phyloP scores from a whole-genome alignment of 148 eudicot species.

The Vaccinium darrowii region DNA sequence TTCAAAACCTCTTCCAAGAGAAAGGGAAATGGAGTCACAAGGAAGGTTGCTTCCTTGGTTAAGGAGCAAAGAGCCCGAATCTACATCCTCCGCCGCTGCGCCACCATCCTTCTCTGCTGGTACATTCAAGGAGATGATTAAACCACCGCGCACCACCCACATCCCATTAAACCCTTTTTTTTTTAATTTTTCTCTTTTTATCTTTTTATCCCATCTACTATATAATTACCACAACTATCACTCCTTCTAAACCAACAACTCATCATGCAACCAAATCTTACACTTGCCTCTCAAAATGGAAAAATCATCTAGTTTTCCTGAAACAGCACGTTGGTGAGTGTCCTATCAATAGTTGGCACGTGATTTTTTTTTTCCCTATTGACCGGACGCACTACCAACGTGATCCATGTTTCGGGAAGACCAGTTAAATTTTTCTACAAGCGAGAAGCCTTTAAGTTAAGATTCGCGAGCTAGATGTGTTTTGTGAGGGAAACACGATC shows the following conservation, averaged over 20 bases:
- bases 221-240: not conserved
- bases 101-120: constrained; percentile 88
- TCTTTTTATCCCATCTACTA: not conserved
- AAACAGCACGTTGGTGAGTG: not conserved
- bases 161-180: not conserved
- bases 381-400: not conserved
- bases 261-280: not conserved
- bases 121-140: constrained; percentile 83
- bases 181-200: not conserved
- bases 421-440: not conserved
- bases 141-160: not conserved
- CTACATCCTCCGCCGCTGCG: constrained; percentile 81
- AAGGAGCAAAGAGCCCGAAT: constrained; percentile 78
- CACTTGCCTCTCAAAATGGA: not conserved
- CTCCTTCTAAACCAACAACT: not conserved
- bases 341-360: not conserved
- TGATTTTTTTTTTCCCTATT: not conserved
- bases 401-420: not conserved
- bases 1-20: constrained; percentile 39
- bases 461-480: not conserved
- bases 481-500: not conserved
- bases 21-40: constrained; percentile 53
- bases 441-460: not conserved
- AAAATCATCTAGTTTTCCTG: not conserved
- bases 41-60: constrained; percentile 68